These are phyloP conservation scores for Lycium barbarum DNA, from an alignment of 257 asterid genomes.

Conservation along the genomic window DNA sequence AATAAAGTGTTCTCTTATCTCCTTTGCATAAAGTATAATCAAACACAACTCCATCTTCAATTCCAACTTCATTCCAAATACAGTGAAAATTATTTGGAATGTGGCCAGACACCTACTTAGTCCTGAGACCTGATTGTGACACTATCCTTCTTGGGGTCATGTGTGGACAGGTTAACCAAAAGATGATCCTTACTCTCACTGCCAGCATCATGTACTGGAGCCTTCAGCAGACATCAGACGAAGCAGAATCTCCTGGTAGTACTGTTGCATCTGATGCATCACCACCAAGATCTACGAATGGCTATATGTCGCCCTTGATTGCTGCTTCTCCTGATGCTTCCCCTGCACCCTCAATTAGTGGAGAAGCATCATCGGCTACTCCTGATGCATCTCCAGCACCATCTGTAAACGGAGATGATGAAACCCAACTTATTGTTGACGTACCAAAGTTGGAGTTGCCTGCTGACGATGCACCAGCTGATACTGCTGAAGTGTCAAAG, in stretches of 20 bases:
- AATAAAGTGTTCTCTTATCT: no score
- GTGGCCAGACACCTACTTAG: no score
- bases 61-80: no score
- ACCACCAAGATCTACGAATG: constrained; percentile 49
- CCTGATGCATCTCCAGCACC: constrained; percentile 56
- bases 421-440: constrained; percentile 49
- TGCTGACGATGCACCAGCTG: constrained; percentile 54
- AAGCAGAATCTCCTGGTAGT: constrained; percentile 66
- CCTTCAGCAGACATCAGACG: constrained; percentile 82
- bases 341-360: constrained; percentile 49
- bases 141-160: neutral
- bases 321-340: constrained; percentile 48
- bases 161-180: constrained; percentile 83
- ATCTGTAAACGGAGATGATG: constrained; percentile 63
- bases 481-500: constrained; percentile 31
- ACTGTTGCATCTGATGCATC: constrained; percentile 46
- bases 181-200: constrained; percentile 93
- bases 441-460: constrained; percentile 52
- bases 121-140: neutral
- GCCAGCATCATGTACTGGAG: constrained; percentile 98
- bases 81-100: no score
- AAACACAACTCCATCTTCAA: no score
- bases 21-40: no score
- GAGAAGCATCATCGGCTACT: constrained; percentile 31
- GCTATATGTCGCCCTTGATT: constrained; percentile 49